phyloP scores from a whole-genome alignment of 495 filamentous ascomycete genomes.

The Tetracladium setigerum region DNA sequence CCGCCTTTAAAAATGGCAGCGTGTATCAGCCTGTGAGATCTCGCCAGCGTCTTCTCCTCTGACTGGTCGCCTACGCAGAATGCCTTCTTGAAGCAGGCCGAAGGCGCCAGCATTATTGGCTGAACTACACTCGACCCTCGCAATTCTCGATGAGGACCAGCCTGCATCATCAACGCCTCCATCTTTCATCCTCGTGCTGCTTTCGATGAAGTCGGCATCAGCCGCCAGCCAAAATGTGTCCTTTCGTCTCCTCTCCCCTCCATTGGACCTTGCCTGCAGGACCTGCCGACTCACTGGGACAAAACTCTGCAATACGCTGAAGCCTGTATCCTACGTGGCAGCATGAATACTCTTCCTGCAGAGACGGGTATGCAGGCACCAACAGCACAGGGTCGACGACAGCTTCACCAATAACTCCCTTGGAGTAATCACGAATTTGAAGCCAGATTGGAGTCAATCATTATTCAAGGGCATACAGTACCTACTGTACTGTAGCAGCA shows the following conservation, averaged over 20 bases:
- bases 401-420: too few relatives aligned
- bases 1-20: slow-evolving; percentile 11
- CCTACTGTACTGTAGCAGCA: too few relatives aligned
- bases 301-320: background rate
- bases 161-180: slow-evolving; percentile 6
- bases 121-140: background rate
- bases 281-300: slow-evolving; percentile 6
- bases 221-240: background rate
- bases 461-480: too few relatives aligned
- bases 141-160: slow-evolving; percentile 2
- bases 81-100: slow-evolving; percentile 6
- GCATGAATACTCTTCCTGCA: background rate
- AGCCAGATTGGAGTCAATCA: too few relatives aligned
- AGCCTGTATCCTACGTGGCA: background rate
- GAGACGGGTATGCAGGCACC: slow-evolving; percentile 17
- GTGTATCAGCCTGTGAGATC: slow-evolving; percentile 9
- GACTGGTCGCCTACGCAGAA: slow-evolving; percentile 18
- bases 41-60: slow-evolving; percentile 3
- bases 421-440: too few relatives aligned
- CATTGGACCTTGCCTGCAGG: slow-evolving; percentile 1
- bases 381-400: background rate
- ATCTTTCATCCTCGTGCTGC: slow-evolving; percentile 3
- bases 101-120: slow-evolving; percentile 2
- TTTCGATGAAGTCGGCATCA: background rate
- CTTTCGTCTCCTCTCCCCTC: background rate